Evolutionary conservation across 2,329 filamentous ascomycete species (phyloP).

Genomic region (Xylariaceae sp.): DNA sequence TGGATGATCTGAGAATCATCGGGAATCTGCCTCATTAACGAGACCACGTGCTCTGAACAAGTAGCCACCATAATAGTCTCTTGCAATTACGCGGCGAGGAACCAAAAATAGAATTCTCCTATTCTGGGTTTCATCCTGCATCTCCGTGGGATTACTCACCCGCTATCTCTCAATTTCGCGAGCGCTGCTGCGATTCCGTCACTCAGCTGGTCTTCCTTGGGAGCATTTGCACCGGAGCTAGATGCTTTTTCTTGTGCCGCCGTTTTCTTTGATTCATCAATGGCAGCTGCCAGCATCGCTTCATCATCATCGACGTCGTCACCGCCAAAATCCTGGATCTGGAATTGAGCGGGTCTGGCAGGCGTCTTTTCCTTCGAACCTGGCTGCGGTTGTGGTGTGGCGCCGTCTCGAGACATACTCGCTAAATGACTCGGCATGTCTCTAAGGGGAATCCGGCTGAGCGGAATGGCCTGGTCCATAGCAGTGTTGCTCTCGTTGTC

Average conservation of each 20-base stretch:
- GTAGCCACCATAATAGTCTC: not conserved
- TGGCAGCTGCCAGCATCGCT: conserved; percentile 51
- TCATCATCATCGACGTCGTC: conserved; percentile 50
- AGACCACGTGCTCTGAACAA: not conserved
- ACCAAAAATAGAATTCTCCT: not conserved
- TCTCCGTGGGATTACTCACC: conserved; percentile 25
- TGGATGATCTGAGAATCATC: not conserved
- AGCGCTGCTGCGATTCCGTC: conserved; percentile 64
- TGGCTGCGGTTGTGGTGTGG: conserved; percentile 26
- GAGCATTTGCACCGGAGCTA: conserved; percentile 22
- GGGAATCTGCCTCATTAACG: not conserved
- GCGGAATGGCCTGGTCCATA: conserved; percentile 44
- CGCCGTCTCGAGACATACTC: conserved; percentile 28
- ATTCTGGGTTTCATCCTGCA: conserved; percentile 3
- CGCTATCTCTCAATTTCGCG: conserved; percentile 57
- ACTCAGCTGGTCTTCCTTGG: conserved; percentile 49
- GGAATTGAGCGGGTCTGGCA: conserved; percentile 36
- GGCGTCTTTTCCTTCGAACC: conserved; percentile 5
- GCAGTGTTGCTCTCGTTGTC: conserved; percentile 30
- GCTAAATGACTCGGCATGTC: conserved; percentile 41
- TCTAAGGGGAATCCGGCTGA: conserved; percentile 45
- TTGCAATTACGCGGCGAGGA: not conserved
- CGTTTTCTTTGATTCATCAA: conserved; percentile 50
- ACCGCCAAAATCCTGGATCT: conserved; percentile 43
- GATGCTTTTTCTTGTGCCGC: conserved; percentile 35